Evolutionary conservation across 2,329 filamentous ascomycete genomes (phyloP), one percentile per base, ranked within the genome.

Genomic region (Penicillium sp.): DNA sequence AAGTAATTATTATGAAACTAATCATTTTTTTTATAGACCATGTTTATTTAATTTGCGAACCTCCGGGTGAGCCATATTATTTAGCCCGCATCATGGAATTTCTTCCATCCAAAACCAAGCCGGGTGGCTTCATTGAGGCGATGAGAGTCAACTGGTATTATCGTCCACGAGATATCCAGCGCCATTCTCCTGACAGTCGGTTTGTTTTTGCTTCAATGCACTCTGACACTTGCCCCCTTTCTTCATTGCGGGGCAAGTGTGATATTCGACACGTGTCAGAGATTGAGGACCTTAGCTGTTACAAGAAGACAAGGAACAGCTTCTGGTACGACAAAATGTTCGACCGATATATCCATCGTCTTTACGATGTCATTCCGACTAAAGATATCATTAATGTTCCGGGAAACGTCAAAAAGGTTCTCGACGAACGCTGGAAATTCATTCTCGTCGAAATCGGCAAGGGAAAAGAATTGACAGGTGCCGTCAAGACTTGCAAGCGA

Each of bases 311-410:
- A 27, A 89, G 89, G 67, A 91, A 99, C 76, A 87, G 84, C 66
- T 99, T 99, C 75, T 99, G 93, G 90, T 99, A 91, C 74, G 93
- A 96, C 70, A 96, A 97, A 73, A 86, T 97, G 68, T 97, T 96
- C 75, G 94, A 99, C 78, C 90, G 94, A 58, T 99, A 97, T 78
- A 97, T 99, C 63, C 92, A 96, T 73, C 93, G 96, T 62, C 93
- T 93, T 76, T 97, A 97, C 82, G 94, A 99, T 69, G 90, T 97
- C 54, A 93, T 99, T 61, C 93, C 94, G 1, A 96, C 93, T 15
- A 86, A 84, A 60, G 87, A 90, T 70, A 94, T 99, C 69, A 93
- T 97, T 79, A 99, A 99, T 72, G 94, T 99, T 48, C 94, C 94
- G 6, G 89, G 89, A 66, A 91, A 89, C 71, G 93, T 99, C 71